Percentiles rank a stretch among this genome's conserved stretches.
Evolutionary conservation across 306 rosid species (phyloP).

Genomic region (Vicia faba): DNA sequence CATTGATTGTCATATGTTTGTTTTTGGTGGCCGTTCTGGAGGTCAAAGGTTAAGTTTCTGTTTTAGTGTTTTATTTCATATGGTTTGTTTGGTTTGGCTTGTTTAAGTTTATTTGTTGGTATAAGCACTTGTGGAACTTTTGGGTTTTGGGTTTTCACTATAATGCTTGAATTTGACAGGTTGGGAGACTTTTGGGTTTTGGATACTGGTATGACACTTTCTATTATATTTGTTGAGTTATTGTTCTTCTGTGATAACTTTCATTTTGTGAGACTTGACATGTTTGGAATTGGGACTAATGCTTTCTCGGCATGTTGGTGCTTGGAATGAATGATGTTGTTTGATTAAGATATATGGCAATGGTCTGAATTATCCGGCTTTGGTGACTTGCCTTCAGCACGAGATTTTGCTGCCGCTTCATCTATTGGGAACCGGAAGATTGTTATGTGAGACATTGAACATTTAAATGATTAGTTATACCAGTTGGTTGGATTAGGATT

Average conservation of each 20-base stretch:
- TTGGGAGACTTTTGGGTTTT: constrained; percentile 99
- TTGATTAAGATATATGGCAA: constrained; percentile 86
- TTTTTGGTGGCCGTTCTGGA: constrained; percentile 94
- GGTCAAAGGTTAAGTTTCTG: constrained; percentile 59
- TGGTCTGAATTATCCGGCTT: constrained; percentile 96
- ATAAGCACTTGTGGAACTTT: too few relatives aligned
- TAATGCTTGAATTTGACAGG: constrained; percentile 55
- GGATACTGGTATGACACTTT: constrained; percentile 76
- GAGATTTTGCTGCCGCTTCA: constrained; percentile 94
- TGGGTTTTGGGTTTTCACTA: constrained; percentile 31
- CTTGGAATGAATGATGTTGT: constrained; percentile 33
- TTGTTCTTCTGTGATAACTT: constrained; percentile 4
- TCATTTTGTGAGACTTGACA: constrained; percentile 13
- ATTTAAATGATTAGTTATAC: constrained; percentile 10
- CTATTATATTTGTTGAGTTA: constrained; percentile 12
- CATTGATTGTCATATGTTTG: constrained; percentile 94
- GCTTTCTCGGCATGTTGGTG: constrained; percentile 21
- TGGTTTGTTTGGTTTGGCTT: too few relatives aligned
- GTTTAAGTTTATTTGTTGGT: too few relatives aligned
- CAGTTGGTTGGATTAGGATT: constrained; percentile 4
- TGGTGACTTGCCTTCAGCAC: constrained; percentile 90
- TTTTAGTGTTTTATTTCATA: neutral
- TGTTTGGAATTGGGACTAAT: constrained; percentile 23
- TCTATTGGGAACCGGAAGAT: constrained; percentile 88
- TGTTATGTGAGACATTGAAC: constrained; percentile 64